Base-by-base conservation (phyloP, 768 basidiomycete species). In the Macrolepiota albuminosa region DNA sequence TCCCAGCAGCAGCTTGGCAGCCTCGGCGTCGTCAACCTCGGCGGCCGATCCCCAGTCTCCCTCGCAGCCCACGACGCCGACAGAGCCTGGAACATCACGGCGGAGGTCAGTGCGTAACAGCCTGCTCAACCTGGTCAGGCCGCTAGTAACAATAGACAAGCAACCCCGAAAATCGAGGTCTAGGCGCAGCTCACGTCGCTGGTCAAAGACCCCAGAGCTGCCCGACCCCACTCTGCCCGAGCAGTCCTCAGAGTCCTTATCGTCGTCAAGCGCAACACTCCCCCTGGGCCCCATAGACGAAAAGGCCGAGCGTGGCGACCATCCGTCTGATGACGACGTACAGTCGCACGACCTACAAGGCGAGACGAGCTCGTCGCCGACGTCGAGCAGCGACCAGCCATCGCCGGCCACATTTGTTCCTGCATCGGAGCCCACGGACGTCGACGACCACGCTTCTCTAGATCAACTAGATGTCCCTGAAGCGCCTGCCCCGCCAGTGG, bases 31-130 rank as follows among this genome's bases (percentile, higher is more conserved):
- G 34, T 33, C 31, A n/a, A 50, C 49, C 9, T 21, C 58, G 18
- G 34, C 59, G 0, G 18, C 18, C 49, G 39, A 51, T 39, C 47
- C 31, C 45, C 58, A 33, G 58, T 39, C 53, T 49, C 36, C 50
- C 53, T 53, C 42, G 39, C 39, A 24, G 49, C 36, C 51, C 8
- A 59, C 24, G n/a, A 11, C 33, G 34, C 31, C 40, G 40, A 13
- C 54, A 37, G 37, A 60, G 33, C 39, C 61, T 61, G 56, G 54
- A 65, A 63, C 48, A 59, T 66, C 59, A 52, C 60, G 55, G 24
- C 63, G 67, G 10, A 57, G 69, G 33, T 62, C 71, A 6, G 66
- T 77, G 4, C 72, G 76, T 4, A 75, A 64, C 49, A 76, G 73
- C 54, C 66, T 80, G 47, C 61, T 68, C 59, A 75, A 60, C 62